A percentile compares a stretch with the other conserved stretches of the same genome.
phyloP scores from a whole-genome alignment of 148 eudicot species.

The Nepenthes mirabilis region DNA sequence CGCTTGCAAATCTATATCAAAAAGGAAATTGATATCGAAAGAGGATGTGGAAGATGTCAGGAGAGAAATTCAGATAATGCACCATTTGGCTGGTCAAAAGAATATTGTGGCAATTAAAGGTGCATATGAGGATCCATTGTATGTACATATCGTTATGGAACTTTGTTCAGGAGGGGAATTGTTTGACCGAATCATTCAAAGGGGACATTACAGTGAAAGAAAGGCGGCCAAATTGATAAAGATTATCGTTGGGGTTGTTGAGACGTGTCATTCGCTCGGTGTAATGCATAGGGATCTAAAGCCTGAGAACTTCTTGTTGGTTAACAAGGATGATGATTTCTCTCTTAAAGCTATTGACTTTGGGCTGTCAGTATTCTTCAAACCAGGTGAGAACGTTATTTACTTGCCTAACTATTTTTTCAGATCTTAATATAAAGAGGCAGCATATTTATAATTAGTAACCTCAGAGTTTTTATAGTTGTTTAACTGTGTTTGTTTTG shows the following conservation, averaged over 20 bases:
- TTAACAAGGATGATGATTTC: conserved; percentile 95
- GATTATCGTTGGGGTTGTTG: conserved; percentile 89
- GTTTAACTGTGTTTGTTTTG: too few species aligned
- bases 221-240: conserved; percentile 89
- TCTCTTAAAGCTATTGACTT: conserved; percentile 96
- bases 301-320: conserved; percentile 94
- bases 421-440: too few species aligned
- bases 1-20: conserved; percentile 92
- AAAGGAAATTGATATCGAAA: conserved; percentile 86
- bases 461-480: too few species aligned
- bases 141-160: conserved; percentile 96
- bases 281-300: conserved; percentile 96
- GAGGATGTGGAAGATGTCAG: conserved; percentile 96
- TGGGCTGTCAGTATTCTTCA: conserved; percentile 95
- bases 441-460: too few species aligned
- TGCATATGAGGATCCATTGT: conserved; percentile 85
- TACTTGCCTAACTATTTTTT: background rate
- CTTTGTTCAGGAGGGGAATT: conserved; percentile 89
- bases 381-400: conserved; percentile 55
- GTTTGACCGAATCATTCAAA: conserved; percentile 92
- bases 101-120: conserved; percentile 85
- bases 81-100: conserved; percentile 88
- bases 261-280: conserved; percentile 95
- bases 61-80: conserved; percentile 99
- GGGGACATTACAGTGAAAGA: conserved; percentile 86